Percentiles rank a stretch among this genome's conserved stretches.
Evolutionary conservation across 768 basidiomycete genomes (phyloP).

Genomic region (Boletus rubescentipes): DNA sequence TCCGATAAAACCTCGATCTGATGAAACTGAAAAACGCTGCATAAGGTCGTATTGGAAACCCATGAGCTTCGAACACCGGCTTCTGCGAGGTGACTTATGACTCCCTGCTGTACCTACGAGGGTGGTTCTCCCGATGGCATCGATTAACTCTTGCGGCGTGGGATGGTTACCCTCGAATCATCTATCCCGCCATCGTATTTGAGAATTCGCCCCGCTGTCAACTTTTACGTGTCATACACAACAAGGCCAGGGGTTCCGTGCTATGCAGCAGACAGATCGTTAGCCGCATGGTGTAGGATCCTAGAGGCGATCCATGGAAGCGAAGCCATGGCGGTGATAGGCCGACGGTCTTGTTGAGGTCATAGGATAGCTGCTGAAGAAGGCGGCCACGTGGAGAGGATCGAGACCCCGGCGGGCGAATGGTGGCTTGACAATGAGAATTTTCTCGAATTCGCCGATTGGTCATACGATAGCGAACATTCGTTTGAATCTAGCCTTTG

Average conservation of each 20-base stretch:
- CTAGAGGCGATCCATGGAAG: constrained; percentile 19
- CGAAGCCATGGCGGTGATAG: constrained; percentile 29
- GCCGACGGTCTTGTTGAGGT: constrained; percentile 10
- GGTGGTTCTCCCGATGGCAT: constrained; percentile 31
- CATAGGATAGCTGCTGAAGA: constrained; percentile 14
- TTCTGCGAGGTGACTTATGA: constrained; percentile 17
- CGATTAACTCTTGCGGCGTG: constrained; percentile 25
- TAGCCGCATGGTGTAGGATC: constrained; percentile 3
- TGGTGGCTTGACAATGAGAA: not conserved
- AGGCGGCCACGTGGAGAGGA: constrained; percentile 21
- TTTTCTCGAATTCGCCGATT: constrained; percentile 4
- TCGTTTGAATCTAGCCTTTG: constrained; percentile 10
- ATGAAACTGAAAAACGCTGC: constrained; percentile 8
- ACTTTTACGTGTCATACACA: constrained; percentile 26
- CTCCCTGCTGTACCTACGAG: constrained; percentile 10
- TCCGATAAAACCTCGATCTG: constrained; percentile 25
- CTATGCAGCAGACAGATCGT: constrained; percentile 10
- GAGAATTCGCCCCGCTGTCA: constrained; percentile 30
- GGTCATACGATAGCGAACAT: constrained; percentile 6
- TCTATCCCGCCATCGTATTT: constrained; percentile 12
- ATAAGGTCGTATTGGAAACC: constrained; percentile 20
- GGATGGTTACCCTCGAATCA: constrained; percentile 31
- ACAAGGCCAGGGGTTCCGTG: constrained; percentile 7
- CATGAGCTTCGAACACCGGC: constrained; percentile 10
- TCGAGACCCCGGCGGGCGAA: constrained; percentile 14